Percentiles rank a stretch among this genome's conserved stretches.
phyloP scores from a whole-genome alignment of 306 rosid species.

The Bauhinia variegata region DNA sequence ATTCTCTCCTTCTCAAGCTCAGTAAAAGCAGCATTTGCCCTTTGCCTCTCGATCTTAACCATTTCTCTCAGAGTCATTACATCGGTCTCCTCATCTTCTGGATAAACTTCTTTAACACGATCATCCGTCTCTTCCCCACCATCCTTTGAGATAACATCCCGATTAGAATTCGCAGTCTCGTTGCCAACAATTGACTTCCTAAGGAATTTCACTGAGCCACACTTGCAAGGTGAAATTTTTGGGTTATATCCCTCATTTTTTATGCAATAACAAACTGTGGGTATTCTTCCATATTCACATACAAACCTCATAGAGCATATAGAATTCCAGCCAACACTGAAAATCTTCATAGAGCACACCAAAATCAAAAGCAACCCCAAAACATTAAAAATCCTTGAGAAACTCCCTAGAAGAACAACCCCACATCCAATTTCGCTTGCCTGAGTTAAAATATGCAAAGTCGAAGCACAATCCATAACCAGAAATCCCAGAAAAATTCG shows the following conservation, averaged over 20 bases:
- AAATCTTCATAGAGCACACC: conserved; percentile 30
- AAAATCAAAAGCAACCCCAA: conserved; percentile 51
- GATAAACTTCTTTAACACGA: not conserved
- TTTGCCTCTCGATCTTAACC: conserved; percentile 55
- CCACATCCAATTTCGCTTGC: conserved; percentile 47
- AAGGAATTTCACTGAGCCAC: conserved; percentile 12
- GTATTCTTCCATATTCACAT: conserved; percentile 31
- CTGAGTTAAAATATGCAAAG: conserved; percentile 44
- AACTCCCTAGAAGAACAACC: conserved; percentile 53
- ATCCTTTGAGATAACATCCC: too few relatives aligned
- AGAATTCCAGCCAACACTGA: conserved; percentile 32
- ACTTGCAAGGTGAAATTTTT: conserved; percentile 31
- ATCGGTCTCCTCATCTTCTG: conserved; percentile 54
- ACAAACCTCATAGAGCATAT: conserved; percentile 39
- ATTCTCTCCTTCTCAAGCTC: conserved; percentile 79
- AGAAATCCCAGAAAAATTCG: conserved; percentile 36
- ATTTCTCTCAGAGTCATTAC: conserved; percentile 51
- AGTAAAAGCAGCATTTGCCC: conserved; percentile 42
- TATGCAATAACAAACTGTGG: conserved; percentile 41
- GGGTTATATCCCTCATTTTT: conserved; percentile 20
- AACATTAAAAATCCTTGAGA: conserved; percentile 42
- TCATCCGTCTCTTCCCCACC: conserved; percentile 31
- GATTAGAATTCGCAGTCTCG: conserved; percentile 6
- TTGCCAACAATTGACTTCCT: not conserved
- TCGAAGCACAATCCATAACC: conserved; percentile 48